phyloP scores from a whole-genome alignment of 768 basidiomycete species.

The Rhodotorula graminis region DNA sequence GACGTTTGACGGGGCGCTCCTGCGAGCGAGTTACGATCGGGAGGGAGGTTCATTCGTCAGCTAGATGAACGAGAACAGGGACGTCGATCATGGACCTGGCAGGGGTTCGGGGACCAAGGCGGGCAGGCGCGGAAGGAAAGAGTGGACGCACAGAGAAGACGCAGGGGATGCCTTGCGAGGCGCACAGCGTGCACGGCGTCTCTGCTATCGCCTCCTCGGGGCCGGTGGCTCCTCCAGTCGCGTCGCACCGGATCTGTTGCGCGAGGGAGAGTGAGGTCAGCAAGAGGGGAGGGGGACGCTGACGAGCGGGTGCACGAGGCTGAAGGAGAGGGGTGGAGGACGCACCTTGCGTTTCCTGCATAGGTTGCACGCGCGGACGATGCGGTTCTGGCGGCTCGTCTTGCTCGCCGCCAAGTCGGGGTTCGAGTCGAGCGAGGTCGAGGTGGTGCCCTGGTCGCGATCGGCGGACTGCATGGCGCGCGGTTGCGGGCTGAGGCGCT shows the following conservation, averaged over 20 bases:
- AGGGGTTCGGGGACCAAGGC: no score
- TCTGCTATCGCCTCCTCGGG: neutral
- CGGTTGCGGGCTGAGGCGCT: no score
- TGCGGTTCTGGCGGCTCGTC: neutral
- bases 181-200: conserved; percentile 18
- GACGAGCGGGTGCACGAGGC: neutral
- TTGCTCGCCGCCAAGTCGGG: neutral
- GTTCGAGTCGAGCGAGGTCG: neutral
- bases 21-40: no score
- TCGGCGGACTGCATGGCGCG: no score
- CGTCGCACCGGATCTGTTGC: conserved; percentile 20
- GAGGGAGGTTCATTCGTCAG: no score
- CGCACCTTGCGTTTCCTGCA: conserved; percentile 23
- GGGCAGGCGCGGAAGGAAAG: no score
- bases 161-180: conserved; percentile 11
- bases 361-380: conserved; percentile 6
- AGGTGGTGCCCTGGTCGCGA: no score
- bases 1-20: conserved; percentile 13
- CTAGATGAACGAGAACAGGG: neutral
- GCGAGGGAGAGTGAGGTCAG: neutral
- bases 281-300: neutral
- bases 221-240: neutral
- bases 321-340: no score
- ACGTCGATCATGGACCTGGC: neutral
- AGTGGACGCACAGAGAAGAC: conserved; percentile 22